Base-by-base conservation (phyloP, 495 filamentous ascomycete species). In the Annulohypoxylon bovei region DNA sequence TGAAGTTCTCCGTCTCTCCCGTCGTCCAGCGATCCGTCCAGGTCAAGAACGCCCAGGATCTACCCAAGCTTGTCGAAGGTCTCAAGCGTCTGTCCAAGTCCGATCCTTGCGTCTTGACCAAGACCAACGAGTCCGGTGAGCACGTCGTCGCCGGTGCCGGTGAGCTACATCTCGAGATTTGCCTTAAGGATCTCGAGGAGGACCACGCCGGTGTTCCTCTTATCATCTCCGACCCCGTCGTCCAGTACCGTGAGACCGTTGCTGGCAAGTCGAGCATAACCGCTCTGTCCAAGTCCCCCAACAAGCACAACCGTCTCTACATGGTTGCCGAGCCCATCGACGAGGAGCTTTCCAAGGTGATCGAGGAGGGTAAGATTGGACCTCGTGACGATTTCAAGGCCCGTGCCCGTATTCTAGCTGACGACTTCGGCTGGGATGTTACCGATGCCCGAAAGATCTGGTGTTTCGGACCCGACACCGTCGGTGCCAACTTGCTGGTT, bases 221-320 rank as follows among this genome's bases (percentile, higher is more conserved):
- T 77, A 92, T 90, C 80, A 87, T 99, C 82, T 97, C 93, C 73
- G 95, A 98, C 85, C 95, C 95, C 71, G 96, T 98, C 78, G 95
- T 98, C 77, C 86, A 90, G 76, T 98, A 97, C 90, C 95, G 95
- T 88, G 95, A 99, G 88, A 95, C 95, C 63, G 95, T 99, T 75
- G 81, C 82, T 70, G 88, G 54, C 67, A 84, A 83, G 67, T 97
- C 95, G 55, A 92, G 89, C 86, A 98, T 98, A 71, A 97, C 94
- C 78, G 95, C 95, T 62, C 87, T 99, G 67, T 99, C 95, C 77
- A 99, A 99, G 88, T 99, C 95, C 9, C 95, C 95, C 83, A 99
- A 99, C 89, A 99, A 99, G 93, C 95, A 99, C 91, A 99, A 99
- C 86, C 93, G 95, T 90, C 88, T 99, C 16, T 99, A 98, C 87